Evolutionary conservation across 768 basidiomycete species (phyloP).

Genomic region (Lentinus tigrinus): DNA sequence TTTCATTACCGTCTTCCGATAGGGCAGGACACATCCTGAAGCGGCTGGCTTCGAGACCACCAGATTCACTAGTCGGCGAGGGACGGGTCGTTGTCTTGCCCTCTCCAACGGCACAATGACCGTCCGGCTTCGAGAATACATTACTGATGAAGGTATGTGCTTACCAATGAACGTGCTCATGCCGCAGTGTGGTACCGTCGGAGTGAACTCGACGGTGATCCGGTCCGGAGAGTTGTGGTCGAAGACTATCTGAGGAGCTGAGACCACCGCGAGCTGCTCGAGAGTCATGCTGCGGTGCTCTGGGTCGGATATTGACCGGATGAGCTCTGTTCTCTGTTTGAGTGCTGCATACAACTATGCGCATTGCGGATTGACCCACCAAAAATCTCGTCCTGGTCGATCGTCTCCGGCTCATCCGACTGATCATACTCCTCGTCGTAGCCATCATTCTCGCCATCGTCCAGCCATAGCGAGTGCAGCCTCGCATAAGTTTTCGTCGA

Average conservation of each 20-base stretch:
- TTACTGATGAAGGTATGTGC: constrained; percentile 17
- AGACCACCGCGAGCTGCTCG: constrained; percentile 95
- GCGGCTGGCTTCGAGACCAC: too few species aligned
- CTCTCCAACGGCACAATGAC: too few species aligned
- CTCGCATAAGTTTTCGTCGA: constrained; percentile 37
- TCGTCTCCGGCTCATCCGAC: constrained; percentile 52
- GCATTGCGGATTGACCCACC: too few species aligned
- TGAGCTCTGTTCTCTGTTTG: constrained; percentile 62
- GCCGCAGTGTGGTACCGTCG: constrained; percentile 96
- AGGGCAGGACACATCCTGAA: too few species aligned
- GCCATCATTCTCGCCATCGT: constrained; percentile 28
- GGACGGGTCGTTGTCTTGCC: too few species aligned
- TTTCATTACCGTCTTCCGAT: too few species aligned
- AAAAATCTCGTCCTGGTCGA: constrained; percentile 92
- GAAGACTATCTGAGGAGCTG: constrained; percentile 76
- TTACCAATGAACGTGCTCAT: constrained; percentile 95
- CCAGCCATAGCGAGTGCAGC: constrained; percentile 58
- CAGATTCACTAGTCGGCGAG: too few species aligned
- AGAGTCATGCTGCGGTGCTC: constrained; percentile 90
- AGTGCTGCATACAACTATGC: too few species aligned
- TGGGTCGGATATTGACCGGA: constrained; percentile 90
- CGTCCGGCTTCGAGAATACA: too few species aligned
- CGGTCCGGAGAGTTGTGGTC: constrained; percentile 49
- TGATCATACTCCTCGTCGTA: constrained; percentile 38
- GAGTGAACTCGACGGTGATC: constrained; percentile 90